These are phyloP conservation scores for Chalaropsis thielavioides DNA, from an alignment of 2,329 filamentous ascomycete genomes.

Conservation along the genomic window DNA sequence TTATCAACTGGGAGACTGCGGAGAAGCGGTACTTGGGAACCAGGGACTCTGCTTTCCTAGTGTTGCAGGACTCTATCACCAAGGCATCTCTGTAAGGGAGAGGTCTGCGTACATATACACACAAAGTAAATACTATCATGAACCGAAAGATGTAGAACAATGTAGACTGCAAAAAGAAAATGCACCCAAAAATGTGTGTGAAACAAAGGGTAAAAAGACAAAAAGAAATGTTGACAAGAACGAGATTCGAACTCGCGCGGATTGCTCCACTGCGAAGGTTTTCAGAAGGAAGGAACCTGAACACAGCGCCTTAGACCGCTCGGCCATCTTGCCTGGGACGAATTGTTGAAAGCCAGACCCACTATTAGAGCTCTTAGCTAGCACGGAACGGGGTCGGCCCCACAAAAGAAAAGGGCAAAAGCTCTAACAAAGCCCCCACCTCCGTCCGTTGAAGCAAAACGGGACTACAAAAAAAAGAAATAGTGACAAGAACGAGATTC, in stretches of 20 bases:
- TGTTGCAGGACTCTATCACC: slow-evolving; percentile 30
- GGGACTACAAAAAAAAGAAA: slow-evolving; percentile 18
- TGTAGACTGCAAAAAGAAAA: not conserved
- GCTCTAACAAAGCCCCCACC: too few species aligned
- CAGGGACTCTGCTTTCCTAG: slow-evolving; percentile 33
- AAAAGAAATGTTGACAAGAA: slow-evolving; percentile 1
- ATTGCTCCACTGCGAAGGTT: slow-evolving; percentile 12
- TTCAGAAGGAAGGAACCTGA: slow-evolving; percentile 7
- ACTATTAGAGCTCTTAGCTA: not conserved
- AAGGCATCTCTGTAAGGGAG: slow-evolving; percentile 14
- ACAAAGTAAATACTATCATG: not conserved
- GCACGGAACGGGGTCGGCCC: not conserved
- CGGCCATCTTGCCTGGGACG: slow-evolving; percentile 13
- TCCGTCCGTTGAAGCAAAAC: too few species aligned
- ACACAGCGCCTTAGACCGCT: slow-evolving; percentile 17
- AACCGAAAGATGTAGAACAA: not conserved
- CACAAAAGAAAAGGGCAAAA: too few species aligned
- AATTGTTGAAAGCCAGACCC: not conserved
- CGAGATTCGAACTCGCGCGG: slow-evolving; percentile 14
- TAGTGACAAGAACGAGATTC: slow-evolving; percentile 24
- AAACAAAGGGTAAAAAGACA: not conserved
- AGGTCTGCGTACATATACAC: not conserved
- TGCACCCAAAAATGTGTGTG: not conserved
- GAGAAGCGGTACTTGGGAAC: slow-evolving; percentile 45
- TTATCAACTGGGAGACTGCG: slow-evolving; percentile 63